Evolutionary conservation across 441 rosid species (phyloP).

Genomic region (Populus tomentosa): DNA sequence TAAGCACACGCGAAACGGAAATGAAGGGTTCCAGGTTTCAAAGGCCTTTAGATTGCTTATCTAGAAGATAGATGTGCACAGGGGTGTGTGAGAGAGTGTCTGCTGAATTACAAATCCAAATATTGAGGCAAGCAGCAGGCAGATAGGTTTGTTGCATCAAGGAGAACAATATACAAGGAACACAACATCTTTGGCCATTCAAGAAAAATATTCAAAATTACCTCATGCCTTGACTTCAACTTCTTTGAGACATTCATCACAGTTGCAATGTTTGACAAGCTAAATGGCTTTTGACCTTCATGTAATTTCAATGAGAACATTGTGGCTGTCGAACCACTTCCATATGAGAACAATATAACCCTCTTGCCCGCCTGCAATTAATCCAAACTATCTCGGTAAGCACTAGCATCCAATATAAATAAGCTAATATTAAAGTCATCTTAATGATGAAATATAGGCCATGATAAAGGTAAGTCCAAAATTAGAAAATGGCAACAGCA

Average conservation of each 20-base stretch:
- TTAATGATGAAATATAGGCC: not conserved
- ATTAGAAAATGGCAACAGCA: conserved; percentile 4
- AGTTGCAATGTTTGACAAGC: conserved; percentile 69
- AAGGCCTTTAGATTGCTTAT: not conserved
- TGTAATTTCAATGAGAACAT: conserved; percentile 76
- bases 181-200: not conserved
- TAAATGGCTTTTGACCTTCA: conserved; percentile 62
- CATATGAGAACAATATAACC: conserved; percentile 84
- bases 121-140: not conserved
- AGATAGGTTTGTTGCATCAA: not conserved
- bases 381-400: conserved; percentile 10
- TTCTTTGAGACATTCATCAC: conserved; percentile 69
- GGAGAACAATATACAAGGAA: not conserved
- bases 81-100: not conserved
- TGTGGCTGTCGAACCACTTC: conserved; percentile 88
- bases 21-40: not conserved
- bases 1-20: not conserved
- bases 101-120: not conserved
- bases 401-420: conserved; percentile 1
- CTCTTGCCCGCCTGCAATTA: conserved; percentile 67
- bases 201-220: conserved; percentile 21
- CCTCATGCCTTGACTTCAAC: conserved; percentile 92
- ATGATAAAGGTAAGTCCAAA: not conserved
- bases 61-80: not conserved
- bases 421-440: not conserved